Percentiles rank a stretch among this genome's conserved stretches.
These are phyloP conservation scores for Trametes cingulata DNA, from an alignment of 768 basidiomycete species.

Conservation along the genomic window DNA sequence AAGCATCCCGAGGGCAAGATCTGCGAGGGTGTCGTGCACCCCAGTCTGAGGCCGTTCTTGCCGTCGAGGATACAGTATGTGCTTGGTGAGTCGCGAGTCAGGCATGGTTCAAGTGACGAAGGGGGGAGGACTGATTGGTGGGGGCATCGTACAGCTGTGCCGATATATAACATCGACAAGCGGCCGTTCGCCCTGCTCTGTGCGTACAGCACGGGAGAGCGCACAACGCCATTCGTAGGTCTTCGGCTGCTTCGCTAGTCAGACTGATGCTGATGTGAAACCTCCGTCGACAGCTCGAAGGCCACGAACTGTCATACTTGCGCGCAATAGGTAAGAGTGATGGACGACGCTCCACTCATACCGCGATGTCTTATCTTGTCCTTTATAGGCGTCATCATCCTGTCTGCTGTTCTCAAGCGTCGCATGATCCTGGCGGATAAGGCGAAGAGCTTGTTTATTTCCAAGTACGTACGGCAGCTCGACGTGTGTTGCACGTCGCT, in stretches of 20 bases:
- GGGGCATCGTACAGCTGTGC: constrained; percentile 62
- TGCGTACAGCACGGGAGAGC: constrained; percentile 84
- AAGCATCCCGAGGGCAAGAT: constrained; percentile 85
- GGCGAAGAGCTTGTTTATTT: constrained; percentile 89
- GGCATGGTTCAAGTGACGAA: not conserved
- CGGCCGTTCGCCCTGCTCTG: constrained; percentile 88
- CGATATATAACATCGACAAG: constrained; percentile 92
- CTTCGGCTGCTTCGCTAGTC: not conserved
- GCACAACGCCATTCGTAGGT: constrained; percentile 78
- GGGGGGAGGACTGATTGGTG: constrained; percentile 3
- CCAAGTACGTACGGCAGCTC: constrained; percentile 56
- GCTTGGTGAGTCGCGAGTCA: constrained; percentile 57
- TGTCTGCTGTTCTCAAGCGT: constrained; percentile 89
- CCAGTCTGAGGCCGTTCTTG: constrained; percentile 80
- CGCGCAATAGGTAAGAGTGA: constrained; percentile 72
- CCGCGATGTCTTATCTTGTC: constrained; percentile 2
- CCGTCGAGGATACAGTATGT: constrained; percentile 84
- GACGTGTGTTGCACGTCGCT: not conserved
- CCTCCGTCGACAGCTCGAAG: constrained; percentile 60
- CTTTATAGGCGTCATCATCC: constrained; percentile 76
- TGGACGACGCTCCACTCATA: not conserved
- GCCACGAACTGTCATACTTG: constrained; percentile 87
- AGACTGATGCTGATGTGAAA: not conserved
- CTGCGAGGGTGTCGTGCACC: constrained; percentile 83
- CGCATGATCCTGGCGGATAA: constrained; percentile 95